These are phyloP conservation scores for Cercospora brassicicola DNA, from an alignment of 2,329 filamentous ascomycete genomes.

Conservation along the genomic window DNA sequence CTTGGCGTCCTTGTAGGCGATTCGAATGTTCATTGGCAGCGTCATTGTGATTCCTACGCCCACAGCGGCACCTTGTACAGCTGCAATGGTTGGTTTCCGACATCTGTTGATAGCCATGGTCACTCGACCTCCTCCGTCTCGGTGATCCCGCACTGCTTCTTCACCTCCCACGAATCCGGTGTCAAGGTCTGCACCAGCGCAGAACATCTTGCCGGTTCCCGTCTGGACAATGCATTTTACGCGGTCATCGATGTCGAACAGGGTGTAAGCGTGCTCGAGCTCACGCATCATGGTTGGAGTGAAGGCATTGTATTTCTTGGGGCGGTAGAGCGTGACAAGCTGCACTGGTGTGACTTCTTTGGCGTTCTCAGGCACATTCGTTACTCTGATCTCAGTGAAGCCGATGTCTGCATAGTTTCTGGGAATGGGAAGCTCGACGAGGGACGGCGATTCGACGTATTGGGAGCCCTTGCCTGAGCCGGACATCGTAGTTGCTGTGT, in stretches of 20 bases:
- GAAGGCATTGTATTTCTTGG: conserved; percentile 68
- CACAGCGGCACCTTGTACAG: conserved; percentile 58
- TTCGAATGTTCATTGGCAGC: conserved; percentile 57
- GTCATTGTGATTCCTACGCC: conserved; percentile 62
- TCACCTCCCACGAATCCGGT: conserved; percentile 50
- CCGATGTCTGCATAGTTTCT: conserved; percentile 43
- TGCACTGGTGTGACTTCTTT: conserved; percentile 61
- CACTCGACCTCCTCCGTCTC: conserved; percentile 54
- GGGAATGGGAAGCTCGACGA: conserved; percentile 25
- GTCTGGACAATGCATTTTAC: conserved; percentile 59
- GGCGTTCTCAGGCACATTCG: conserved; percentile 48
- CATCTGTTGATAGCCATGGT: conserved; percentile 58
- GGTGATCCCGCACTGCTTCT: conserved; percentile 51
- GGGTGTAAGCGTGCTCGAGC: conserved; percentile 55
- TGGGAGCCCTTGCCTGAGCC: conserved; percentile 18
- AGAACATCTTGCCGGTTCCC: conserved; percentile 54
- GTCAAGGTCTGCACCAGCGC: conserved; percentile 59
- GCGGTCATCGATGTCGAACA: conserved; percentile 56
- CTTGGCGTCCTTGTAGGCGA: conserved; percentile 59
- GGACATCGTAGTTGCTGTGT: conserved; percentile 3
- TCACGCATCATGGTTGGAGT: conserved; percentile 64
- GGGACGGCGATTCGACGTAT: conserved; percentile 25
- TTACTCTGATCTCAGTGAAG: conserved; percentile 45
- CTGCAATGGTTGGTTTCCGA: conserved; percentile 58
- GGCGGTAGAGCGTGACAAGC: conserved; percentile 64